These are phyloP conservation scores for Phytophthora pinifolia DNA, from an alignment of 352 stramenopile genomes.

Conservation along the genomic window DNA sequence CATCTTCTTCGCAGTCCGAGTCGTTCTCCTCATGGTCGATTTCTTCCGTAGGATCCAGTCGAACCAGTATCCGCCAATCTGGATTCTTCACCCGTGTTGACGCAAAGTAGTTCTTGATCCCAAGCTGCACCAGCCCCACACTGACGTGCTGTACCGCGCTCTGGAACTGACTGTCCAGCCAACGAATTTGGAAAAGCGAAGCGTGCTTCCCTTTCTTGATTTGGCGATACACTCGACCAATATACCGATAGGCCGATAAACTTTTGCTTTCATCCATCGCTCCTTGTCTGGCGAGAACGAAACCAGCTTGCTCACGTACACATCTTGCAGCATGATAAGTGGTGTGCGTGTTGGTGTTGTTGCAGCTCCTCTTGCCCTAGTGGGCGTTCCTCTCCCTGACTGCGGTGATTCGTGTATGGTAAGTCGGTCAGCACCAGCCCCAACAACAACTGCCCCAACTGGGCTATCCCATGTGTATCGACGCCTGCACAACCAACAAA, in stretches of 20 bases:
- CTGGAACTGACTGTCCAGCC: neutral
- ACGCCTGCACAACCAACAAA: no score
- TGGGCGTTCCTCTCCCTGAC: no score
- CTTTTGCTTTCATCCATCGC: neutral
- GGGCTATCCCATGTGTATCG: no score
- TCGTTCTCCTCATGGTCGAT: neutral
- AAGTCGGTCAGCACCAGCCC: no score
- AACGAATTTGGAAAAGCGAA: neutral
- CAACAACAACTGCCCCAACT: no score
- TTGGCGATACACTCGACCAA: constrained; percentile 1
- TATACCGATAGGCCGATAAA: neutral
- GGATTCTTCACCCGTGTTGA: neutral
- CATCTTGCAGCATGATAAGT: neutral
- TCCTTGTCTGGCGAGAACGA: no score
- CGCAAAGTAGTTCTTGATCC: neutral
- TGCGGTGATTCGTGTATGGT: no score
- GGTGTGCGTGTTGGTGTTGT: no score
- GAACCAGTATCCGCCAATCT: neutral
- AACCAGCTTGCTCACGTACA: neutral
- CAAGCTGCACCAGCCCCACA: neutral
- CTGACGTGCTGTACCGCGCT: neutral
- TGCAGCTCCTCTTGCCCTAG: no score
- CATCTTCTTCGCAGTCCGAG: neutral
- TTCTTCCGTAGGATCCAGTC: neutral
- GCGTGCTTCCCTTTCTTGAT: neutral